These are phyloP conservation scores for Penicillium fuscoglaucum DNA, from an alignment of 2,329 filamentous ascomycete genomes.

Conservation along the genomic window DNA sequence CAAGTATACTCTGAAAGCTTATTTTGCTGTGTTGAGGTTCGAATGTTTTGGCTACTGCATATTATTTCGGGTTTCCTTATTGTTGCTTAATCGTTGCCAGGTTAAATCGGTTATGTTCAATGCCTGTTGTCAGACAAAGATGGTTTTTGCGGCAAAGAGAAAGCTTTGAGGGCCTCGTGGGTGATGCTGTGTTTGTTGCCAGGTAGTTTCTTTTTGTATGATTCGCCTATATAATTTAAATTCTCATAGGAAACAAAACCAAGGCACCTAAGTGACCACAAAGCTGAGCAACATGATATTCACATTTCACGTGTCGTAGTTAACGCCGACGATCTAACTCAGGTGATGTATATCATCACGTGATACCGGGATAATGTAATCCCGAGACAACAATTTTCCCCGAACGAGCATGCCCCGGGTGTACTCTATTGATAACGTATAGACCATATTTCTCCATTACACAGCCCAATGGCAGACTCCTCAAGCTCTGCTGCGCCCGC, in stretches of 20 bases:
- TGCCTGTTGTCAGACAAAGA: background rate
- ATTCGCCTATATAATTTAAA: background rate
- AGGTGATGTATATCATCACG: conserved; percentile 10
- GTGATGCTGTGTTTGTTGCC: background rate
- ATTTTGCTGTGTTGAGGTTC: too few relatives aligned
- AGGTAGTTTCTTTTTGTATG: background rate
- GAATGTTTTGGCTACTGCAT: too few relatives aligned
- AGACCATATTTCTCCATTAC: background rate
- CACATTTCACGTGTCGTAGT: background rate
- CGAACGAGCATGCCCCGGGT: conserved; percentile 9
- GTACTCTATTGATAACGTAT: background rate
- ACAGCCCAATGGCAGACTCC: conserved; percentile 38
- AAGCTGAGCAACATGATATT: background rate
- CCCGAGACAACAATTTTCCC: conserved; percentile 23
- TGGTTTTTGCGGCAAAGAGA: background rate
- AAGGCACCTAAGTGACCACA: background rate
- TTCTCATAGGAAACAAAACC: too few relatives aligned
- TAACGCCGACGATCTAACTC: background rate
- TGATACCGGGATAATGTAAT: conserved; percentile 17
- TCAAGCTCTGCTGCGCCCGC: conserved; percentile 37
- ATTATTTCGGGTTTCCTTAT: too few relatives aligned
- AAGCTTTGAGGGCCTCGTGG: background rate
- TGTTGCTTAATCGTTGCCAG: too few relatives aligned
- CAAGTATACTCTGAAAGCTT: too few relatives aligned
- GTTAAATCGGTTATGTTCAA: background rate